phyloP scores from a whole-genome alignment of 1,139 yeast genomes.

The Taphrina wiesneri region DNA sequence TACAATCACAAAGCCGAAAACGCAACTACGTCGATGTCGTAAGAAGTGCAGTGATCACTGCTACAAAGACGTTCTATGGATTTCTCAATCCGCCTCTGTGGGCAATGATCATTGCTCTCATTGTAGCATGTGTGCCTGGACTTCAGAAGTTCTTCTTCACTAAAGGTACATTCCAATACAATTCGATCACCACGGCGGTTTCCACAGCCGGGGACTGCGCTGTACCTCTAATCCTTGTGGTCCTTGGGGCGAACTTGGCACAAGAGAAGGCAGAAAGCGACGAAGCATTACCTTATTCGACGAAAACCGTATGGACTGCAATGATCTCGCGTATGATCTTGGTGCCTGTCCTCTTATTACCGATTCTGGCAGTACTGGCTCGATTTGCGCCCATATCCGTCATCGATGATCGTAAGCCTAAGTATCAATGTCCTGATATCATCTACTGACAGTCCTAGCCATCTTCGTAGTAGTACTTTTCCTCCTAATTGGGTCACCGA shows the following conservation, averaged over 20 bases:
- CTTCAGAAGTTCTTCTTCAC: slow-evolving; percentile 65
- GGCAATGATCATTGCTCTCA: slow-evolving; percentile 80
- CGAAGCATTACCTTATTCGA: slow-evolving; percentile 55
- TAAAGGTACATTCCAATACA: slow-evolving; percentile 65
- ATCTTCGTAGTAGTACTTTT: slow-evolving; percentile 76
- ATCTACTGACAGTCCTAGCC: slow-evolving; percentile 43
- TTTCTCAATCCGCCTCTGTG: slow-evolving; percentile 95
- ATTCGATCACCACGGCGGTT: slow-evolving; percentile 75
- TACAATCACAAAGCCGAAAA: slow-evolving; percentile 10
- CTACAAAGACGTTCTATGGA: slow-evolving; percentile 40
- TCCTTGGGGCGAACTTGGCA: slow-evolving; percentile 57
- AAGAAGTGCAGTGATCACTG: background rate
- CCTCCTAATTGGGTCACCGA: slow-evolving; percentile 44
- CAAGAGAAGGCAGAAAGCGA: slow-evolving; percentile 44
- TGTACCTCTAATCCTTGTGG: slow-evolving; percentile 71
- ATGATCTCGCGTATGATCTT: slow-evolving; percentile 73
- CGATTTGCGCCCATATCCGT: slow-evolving; percentile 67
- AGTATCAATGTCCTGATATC: background rate
- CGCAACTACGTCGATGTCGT: background rate
- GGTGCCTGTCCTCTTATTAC: slow-evolving; percentile 68
- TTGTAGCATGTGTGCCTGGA: slow-evolving; percentile 78
- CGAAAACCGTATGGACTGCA: slow-evolving; percentile 64
- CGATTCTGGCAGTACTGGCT: slow-evolving; percentile 65
- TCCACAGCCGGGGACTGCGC: slow-evolving; percentile 83
- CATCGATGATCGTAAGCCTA: slow-evolving; percentile 60